These are phyloP conservation scores for Malus hybrid DNA, from an alignment of 331 rosid species.

Conservation along the genomic window DNA sequence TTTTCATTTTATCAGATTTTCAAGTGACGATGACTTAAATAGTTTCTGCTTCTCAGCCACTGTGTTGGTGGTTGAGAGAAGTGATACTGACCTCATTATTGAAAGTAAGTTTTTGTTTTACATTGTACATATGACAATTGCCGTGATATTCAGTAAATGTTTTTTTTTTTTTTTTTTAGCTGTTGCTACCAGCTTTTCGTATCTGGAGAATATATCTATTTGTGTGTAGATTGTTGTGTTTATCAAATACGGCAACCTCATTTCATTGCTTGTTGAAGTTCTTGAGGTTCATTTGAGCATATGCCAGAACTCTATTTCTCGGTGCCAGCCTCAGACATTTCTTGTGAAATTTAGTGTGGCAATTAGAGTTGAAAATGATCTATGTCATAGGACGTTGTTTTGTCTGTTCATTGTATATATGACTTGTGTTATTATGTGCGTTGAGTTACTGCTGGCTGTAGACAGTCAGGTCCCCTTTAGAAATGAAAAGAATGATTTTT, in stretches of 20 bases:
- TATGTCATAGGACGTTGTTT: background rate
- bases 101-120: slow-evolving; percentile 2
- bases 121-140: background rate
- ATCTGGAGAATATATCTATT: background rate
- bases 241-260: background rate
- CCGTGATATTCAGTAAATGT: background rate
- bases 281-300: background rate
- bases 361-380: background rate
- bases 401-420: background rate
- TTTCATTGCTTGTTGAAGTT: background rate
- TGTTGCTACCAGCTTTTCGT: background rate
- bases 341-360: background rate
- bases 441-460: background rate
- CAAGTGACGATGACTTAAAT: background rate
- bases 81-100: background rate
- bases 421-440: background rate
- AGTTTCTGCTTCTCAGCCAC: background rate
- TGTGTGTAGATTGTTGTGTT: background rate
- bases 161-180: too few relatives aligned
- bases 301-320: background rate
- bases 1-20: background rate
- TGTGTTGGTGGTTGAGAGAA: background rate
- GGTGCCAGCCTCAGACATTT: background rate
- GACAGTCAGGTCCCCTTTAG: background rate
- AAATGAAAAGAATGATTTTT: background rate